Evolutionary conservation across 2,329 filamentous ascomycete species (phyloP), one percentile per base, ranked within the genome.

Genomic region (Exserohilum rostratum): DNA sequence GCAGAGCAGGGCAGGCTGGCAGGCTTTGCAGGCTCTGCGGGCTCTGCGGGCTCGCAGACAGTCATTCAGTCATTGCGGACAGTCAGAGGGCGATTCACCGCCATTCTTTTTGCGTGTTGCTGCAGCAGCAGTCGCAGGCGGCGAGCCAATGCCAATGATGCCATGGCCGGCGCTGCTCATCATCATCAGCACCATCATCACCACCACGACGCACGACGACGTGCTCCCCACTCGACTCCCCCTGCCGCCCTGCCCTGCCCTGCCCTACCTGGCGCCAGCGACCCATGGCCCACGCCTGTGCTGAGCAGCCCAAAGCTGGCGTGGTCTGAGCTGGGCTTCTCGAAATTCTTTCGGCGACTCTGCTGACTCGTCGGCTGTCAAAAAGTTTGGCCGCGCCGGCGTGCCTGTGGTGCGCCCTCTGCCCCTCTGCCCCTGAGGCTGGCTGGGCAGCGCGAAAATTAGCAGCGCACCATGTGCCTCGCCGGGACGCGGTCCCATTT

Each of bases 311-410:
- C 4, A 25, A 25, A 7, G 4, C 22, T 4, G 22, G 7, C 22
- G 64, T 68, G 60, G 68, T 48, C 57, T 45, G 46, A 53, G 57
- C 57, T 46, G 54, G 52, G 55, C 59, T 69, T 69, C 66, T 67
- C 52, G 61, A 63, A 64, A 64, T 53, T 57, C 56, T 62, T 25
- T 55, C 61, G 64, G 57, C 67, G 62, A 66, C 50, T 58, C 49
- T 55, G 58, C 60, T 72, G 69, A 72, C 68, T 72, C 69, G 69
- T 53, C 47, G 17, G 53, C 52, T 46, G 57, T 48, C 48, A 35
- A 60, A 57, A 56, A 52, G 58, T 57, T 58, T 60, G 49, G 56
- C 58, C 50, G 55, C 55, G 54, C 43, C 42, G 25, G 13, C 44
- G 20, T 25, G 42, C 25, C 29, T 20, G 37, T n/a, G 22, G 4